Base-by-base conservation (phyloP, 2,329 filamentous ascomycete genomes). In the Aureobasidium sp. region DNA sequence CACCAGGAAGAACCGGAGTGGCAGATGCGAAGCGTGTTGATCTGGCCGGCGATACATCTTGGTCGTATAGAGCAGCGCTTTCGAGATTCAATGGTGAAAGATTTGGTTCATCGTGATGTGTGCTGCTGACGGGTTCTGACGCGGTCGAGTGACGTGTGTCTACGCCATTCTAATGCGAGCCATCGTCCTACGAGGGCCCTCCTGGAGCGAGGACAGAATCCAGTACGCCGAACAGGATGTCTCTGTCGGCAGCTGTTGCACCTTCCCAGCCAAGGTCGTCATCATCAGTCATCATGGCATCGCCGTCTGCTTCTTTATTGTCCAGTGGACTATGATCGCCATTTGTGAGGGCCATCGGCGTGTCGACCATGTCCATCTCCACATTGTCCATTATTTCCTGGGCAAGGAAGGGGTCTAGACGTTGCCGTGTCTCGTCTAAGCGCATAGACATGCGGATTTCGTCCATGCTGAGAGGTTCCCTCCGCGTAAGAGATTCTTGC, bases 401-500 rank as follows among this genome's bases (percentile, higher is more conserved):
- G 31, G 85, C 82, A 41, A 96, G 79, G 27, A 90, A 80, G 0
- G 90, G 90, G 76, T 94, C 92, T 64, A 90, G 86, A 11, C 86
- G 85, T 65, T 96, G 81, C 63, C 89, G 87, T 29, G 83, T 84
- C 60, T 94, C 89, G 14, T 88, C 86, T 66, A 96, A 82, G 63
- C 89, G 84, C 17, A 96, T 74, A 0, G 90, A 86, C 3, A 96
- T 78, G 41, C 88, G 83, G 52, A 97, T 75, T 72, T 97, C 93
- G 20, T 87, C 85, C 76, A 93, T 87, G 15, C 86, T 86, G 1
- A 97, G 75, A 0, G 89, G 85, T 6, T 86, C 83, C 42, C 91
- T 81, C 68, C 88, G 85, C 61, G 84, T 84, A 17, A 88, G 87
- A 59, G 88, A 87, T 71, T 89, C 91, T 3, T 89, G 84, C 74